These are phyloP conservation scores for Orbilia blumenaviensis DNA, from an alignment of 2,329 filamentous ascomycete species.

Conservation along the genomic window DNA sequence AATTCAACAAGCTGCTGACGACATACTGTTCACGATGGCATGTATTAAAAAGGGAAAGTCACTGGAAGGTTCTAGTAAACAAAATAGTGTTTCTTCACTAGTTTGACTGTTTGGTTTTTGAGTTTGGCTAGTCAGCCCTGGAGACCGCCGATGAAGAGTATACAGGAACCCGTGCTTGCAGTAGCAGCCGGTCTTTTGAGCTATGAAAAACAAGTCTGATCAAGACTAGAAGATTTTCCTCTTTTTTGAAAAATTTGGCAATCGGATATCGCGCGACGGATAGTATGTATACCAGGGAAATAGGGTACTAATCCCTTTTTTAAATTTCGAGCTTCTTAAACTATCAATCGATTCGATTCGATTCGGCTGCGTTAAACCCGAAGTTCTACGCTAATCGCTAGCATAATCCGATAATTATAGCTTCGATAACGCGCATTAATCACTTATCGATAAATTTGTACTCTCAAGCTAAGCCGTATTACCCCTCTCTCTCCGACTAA, in stretches of 20 bases:
- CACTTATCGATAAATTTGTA: neutral
- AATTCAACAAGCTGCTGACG: conserved; percentile 16
- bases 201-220: neutral
- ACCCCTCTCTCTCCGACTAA: neutral
- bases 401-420: neutral
- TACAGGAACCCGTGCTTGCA: conserved; percentile 5
- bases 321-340: neutral
- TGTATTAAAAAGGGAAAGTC: neutral
- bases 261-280: conserved; percentile 43
- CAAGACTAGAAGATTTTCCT: neutral
- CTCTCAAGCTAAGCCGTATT: neutral
- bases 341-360: neutral
- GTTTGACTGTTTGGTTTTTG: neutral
- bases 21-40: conserved; percentile 19
- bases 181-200: neutral
- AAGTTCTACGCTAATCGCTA: neutral
- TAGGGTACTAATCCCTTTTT: neutral
- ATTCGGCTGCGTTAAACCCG: neutral
- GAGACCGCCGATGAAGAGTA: neutral
- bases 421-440: neutral
- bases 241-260: neutral
- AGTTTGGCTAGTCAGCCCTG: neutral
- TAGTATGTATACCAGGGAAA: too few relatives aligned
- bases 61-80: neutral
- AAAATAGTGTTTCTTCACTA: too few relatives aligned